phyloP scores from a whole-genome alignment of 768 basidiomycete species.

The Pleurotus pulmonarius region DNA sequence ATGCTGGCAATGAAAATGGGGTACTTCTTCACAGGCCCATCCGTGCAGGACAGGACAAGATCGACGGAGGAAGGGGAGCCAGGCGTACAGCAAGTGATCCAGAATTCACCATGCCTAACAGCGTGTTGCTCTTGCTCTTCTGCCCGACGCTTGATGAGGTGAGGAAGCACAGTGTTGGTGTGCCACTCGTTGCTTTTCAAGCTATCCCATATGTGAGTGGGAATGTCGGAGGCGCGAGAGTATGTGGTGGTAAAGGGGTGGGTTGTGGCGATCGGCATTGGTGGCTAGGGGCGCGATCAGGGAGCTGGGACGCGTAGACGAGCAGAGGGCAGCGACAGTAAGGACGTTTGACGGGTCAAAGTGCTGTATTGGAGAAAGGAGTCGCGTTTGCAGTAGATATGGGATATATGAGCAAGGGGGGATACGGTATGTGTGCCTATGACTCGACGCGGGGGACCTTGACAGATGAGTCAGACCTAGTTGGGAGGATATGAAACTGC shows the following conservation, averaged over 20 bases:
- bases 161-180: constrained; percentile 40
- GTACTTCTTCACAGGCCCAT: constrained; percentile 51
- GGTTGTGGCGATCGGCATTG: constrained; percentile 4
- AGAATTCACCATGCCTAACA: constrained; percentile 20
- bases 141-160: constrained; percentile 24
- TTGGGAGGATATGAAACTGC: too few species aligned
- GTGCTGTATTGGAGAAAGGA: too few species aligned
- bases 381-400: too few species aligned
- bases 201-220: constrained; percentile 30
- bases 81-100: constrained; percentile 27
- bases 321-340: too few species aligned
- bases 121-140: constrained; percentile 11
- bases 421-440: too few species aligned
- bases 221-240: constrained; percentile 28
- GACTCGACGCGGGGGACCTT: too few species aligned
- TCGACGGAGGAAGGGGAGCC: constrained; percentile 24
- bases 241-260: constrained; percentile 14
- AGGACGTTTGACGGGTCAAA: too few species aligned
- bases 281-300: too few species aligned
- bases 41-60: constrained; percentile 58
- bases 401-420: too few species aligned
- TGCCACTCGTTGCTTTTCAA: constrained; percentile 32
- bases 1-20: constrained; percentile 63
- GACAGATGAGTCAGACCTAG: too few species aligned
- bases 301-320: too few species aligned